Base-by-base conservation (phyloP, 192 early-diverging fungal genomes). In the Coemansia sp. region DNA sequence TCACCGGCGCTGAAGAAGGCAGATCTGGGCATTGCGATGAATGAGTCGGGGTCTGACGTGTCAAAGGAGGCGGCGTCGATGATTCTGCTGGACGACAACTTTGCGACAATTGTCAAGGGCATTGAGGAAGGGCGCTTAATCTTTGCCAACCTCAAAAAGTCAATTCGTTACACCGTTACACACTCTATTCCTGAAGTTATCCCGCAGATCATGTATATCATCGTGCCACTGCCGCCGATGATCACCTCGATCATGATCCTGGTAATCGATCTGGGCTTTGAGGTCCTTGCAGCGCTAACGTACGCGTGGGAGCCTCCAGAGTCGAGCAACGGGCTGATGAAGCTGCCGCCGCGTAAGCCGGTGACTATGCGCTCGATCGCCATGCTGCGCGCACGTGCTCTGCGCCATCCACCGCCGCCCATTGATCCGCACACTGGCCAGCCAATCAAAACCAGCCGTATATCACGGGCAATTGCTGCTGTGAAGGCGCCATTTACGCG, bases 61-160 rank as follows among this genome's bases (percentile, higher is more conserved):
- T 92, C 92, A 34, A 98, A 98, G 75, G 94, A 95, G 63, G 92
- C 92, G 6, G 96, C 96, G 20, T 84, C 93, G 51, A 98, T 98
- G 96, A 95, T 98, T 68, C 80, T 98, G 54, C 73, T 98, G 38
- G 95, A 98, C 74, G 94, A 98, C 76, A 97, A 98, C 85, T 98
- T 98, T 89, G 93, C 96, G 12, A 92, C 92, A 9, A 91, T 90
- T 46, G 89, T 98, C 46, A 73, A 82, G 24, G 96, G 94, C 68
- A 95, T 98, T 70, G 89, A 92, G 73, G 93, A 98, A 70, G 96
- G 95, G 40, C 87, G 96, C 14, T 75, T 97, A 52, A 96, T 98
- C 65, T 98, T 98, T 77, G 82, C 84, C 71, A 98, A 98, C 79
- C 75, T 98, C 58, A 94, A 93, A 70, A 98, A 98, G 73, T 92